phyloP scores from a whole-genome alignment of 164 flowering plant species.

The Santalum album region DNA sequence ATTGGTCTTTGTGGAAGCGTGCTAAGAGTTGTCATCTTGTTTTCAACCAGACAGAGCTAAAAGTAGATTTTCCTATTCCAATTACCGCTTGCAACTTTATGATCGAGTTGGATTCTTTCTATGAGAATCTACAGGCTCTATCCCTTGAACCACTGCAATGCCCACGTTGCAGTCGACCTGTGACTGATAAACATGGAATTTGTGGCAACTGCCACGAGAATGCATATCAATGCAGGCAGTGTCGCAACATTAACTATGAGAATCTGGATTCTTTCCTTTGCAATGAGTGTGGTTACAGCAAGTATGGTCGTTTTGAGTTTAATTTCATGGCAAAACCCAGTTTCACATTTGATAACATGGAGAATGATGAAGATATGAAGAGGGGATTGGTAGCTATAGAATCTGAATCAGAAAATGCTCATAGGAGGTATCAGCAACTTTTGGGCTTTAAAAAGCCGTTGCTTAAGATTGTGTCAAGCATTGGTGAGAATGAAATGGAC shows the following conservation, averaged over 20 bases:
- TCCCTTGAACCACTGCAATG: constrained; percentile 98
- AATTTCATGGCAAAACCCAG: constrained; percentile 99
- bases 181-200: constrained; percentile 96
- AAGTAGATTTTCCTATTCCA: constrained; percentile 95
- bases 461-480: constrained; percentile 92
- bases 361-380: constrained; percentile 99
- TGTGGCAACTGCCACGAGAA: constrained; percentile 97
- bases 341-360: constrained; percentile 94
- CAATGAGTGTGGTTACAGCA: constrained; percentile 99
- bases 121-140: constrained; percentile 96
- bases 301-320: constrained; percentile 97
- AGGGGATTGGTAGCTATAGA: constrained; percentile 96
- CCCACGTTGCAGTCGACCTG: constrained; percentile 95
- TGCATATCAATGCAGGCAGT: constrained; percentile 99
- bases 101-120: constrained; percentile 98
- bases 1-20: constrained; percentile 98
- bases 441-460: constrained; percentile 95
- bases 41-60: constrained; percentile 92
- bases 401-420: constrained; percentile 99
- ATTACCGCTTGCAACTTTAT: constrained; percentile 98
- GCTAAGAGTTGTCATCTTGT: constrained; percentile 96
- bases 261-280: constrained; percentile 95
- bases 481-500: constrained; percentile 96
- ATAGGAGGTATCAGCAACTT: constrained; percentile 95
- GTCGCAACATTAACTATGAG: constrained; percentile 97